Conservation (phyloP, 805 yeast species). For the Yarrowia deformans region DNA sequence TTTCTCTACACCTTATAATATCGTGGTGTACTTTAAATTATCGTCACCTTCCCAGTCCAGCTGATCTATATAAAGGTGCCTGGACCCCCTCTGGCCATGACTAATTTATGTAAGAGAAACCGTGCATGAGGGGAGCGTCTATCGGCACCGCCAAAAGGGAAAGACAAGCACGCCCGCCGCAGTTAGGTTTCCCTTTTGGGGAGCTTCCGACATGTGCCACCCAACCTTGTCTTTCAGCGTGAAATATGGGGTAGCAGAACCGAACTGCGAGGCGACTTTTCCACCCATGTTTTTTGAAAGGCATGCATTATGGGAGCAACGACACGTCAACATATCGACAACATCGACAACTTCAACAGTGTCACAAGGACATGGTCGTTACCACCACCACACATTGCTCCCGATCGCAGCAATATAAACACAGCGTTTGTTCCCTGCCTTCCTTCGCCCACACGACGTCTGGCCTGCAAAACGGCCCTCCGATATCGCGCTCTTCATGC, state of each 20-base stretch:
- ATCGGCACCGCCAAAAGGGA: constrained; percentile 26
- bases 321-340: neutral
- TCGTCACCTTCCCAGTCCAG: too few relatives aligned
- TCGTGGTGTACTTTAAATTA: too few relatives aligned
- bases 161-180: constrained; percentile 14
- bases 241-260: constrained; percentile 17
- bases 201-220: constrained; percentile 7
- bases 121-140: constrained; percentile 13
- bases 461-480: constrained; percentile 7
- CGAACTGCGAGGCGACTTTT: too few relatives aligned
- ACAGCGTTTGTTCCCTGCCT: neutral
- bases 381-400: neutral
- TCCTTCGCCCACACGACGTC: constrained; percentile 11
- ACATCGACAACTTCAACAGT: too few relatives aligned
- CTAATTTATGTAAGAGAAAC: constrained; percentile 10
- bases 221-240: constrained; percentile 1
- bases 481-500: constrained; percentile 35
- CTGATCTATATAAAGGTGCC: constrained; percentile 10
- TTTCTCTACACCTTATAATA: too few relatives aligned
- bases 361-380: too few relatives aligned
- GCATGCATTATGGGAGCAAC: constrained; percentile 1
- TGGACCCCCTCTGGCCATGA: neutral
- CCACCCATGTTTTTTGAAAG: too few relatives aligned
- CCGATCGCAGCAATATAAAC: constrained; percentile 28
- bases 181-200: constrained; percentile 26